Evolutionary conservation across 192 early-diverging fungal genomes (phyloP).

Genomic region (Coemansia sp.): DNA sequence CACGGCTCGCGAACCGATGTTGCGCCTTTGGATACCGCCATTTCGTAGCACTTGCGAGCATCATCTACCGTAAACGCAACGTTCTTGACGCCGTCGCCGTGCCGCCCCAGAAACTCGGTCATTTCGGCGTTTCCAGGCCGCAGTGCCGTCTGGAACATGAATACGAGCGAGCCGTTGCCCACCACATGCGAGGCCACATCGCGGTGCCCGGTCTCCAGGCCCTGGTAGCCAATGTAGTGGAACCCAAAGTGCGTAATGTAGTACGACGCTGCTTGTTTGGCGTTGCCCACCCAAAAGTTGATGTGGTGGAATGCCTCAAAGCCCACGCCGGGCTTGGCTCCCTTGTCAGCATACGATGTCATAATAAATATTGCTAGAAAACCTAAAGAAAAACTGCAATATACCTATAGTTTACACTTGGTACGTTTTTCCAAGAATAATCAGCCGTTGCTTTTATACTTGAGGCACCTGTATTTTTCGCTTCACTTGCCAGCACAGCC

Average conservation of each 20-base stretch:
- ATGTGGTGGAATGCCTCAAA: slow-evolving; percentile 78
- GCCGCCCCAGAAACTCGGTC: slow-evolving; percentile 65
- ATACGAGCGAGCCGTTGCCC: slow-evolving; percentile 71
- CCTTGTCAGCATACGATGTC: slow-evolving; percentile 64
- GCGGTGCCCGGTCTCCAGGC: slow-evolving; percentile 91
- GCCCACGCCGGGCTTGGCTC: slow-evolving; percentile 60
- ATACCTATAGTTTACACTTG: background rate
- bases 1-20: slow-evolving; percentile 72
- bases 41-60: slow-evolving; percentile 70
- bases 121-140: slow-evolving; percentile 73
- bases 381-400: background rate
- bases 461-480: background rate
- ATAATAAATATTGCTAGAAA: slow-evolving; percentile 24
- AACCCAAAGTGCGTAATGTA: slow-evolving; percentile 94
- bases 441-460: background rate
- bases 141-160: slow-evolving; percentile 90
- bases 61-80: slow-evolving; percentile 92
- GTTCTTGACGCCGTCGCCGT: slow-evolving; percentile 96
- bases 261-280: slow-evolving; percentile 93
- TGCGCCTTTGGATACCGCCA: slow-evolving; percentile 85
- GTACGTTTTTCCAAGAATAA: background rate
- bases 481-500: background rate
- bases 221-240: slow-evolving; percentile 87
- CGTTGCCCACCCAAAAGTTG: slow-evolving; percentile 86
- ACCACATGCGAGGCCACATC: slow-evolving; percentile 87